Evolutionary conservation across 164 flowering plant genomes (phyloP), one percentile per base, ranked within the genome.

Genomic region (Stephania cephalantha): DNA sequence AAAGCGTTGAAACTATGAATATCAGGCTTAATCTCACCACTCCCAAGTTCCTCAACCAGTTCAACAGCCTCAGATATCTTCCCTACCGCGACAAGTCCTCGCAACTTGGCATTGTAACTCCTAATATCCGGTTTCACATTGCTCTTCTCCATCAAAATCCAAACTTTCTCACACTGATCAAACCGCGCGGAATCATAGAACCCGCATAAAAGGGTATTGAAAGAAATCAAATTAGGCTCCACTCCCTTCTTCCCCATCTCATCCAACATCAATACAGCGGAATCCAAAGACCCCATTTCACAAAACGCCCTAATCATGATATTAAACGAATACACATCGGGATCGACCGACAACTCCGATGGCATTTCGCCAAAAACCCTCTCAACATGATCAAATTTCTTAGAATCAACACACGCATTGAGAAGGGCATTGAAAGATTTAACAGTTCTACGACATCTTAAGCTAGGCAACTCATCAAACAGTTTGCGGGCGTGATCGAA

Each of bases 381-480:
- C 10, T 80, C 84, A 31, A 86, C 67, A 71, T 76, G 46, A 68
- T 88, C 88, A 46, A 69, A 83, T 55, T 79, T 81, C 81, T 82
- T 79, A 3, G 85, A 70, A 20, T 76, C 78, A 3, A 80, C 64
- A 46, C 85, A 84, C 7, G 94, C 89, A 7, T 67, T 77, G 48
- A 88, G 64, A 45, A 90, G 85, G 45, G 87, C 86, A 76, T 86
- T 84, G n/a, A 85, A 82, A 0, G 89, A 89, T 69, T 71, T 31
- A 10, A 82, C 84, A 0, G 91, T 80, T 6, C 83, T 84, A 4
- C 67, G 13, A 73, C 86, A 83, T 6, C 83, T 81, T 48, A 74
- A 70, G 2, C 78, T 76, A 15, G 90, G 89, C 90, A 90, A 80
- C 85, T 90, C 84, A 46, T 89, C 92, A 79, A 90, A 88, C 88